Conservation (phyloP, 108 stramenopile genomes). For the Craspedostauros australis region DNA sequence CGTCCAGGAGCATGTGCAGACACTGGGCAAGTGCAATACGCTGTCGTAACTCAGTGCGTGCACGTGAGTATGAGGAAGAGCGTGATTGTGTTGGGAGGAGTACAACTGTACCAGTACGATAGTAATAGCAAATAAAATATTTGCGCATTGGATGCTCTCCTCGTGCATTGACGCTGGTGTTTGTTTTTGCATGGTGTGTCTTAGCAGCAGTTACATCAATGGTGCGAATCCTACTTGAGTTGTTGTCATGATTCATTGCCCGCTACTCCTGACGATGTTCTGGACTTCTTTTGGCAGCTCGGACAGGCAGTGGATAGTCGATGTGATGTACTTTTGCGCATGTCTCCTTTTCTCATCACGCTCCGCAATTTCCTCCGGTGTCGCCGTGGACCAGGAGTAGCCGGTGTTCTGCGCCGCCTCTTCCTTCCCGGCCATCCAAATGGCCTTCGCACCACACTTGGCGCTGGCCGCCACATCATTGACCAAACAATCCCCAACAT, state of each 20-base stretch:
- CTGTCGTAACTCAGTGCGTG: too few species aligned
- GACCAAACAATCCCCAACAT: slow-evolving; percentile 72
- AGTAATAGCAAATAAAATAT: too few species aligned
- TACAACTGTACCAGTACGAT: too few species aligned
- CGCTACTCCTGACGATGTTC: too few species aligned
- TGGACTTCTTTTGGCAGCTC: slow-evolving; percentile 10
- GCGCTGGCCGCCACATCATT: slow-evolving; percentile 74
- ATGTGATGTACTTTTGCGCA: slow-evolving; percentile 2
- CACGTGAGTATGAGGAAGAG: too few species aligned
- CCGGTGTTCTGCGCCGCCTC: background rate
- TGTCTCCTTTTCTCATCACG: slow-evolving; percentile 11
- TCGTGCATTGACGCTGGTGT: too few species aligned
- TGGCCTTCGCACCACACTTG: slow-evolving; percentile 43
- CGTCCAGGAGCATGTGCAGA: slow-evolving; percentile 58
- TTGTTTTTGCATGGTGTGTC: too few species aligned
- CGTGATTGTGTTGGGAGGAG: too few species aligned
- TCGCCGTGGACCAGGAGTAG: slow-evolving; percentile 44
- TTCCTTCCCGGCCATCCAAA: slow-evolving; percentile 36
- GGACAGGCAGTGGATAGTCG: slow-evolving; percentile 6
- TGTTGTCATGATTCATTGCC: too few species aligned
- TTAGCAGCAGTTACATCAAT: too few species aligned
- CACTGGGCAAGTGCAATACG: slow-evolving; percentile 41
- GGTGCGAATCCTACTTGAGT: too few species aligned
- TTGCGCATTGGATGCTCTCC: too few species aligned
- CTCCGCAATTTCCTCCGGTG: slow-evolving; percentile 25